These are phyloP conservation scores for Solanum hybrid DNA, from an alignment of 305 asterid genomes.

Conservation along the genomic window DNA sequence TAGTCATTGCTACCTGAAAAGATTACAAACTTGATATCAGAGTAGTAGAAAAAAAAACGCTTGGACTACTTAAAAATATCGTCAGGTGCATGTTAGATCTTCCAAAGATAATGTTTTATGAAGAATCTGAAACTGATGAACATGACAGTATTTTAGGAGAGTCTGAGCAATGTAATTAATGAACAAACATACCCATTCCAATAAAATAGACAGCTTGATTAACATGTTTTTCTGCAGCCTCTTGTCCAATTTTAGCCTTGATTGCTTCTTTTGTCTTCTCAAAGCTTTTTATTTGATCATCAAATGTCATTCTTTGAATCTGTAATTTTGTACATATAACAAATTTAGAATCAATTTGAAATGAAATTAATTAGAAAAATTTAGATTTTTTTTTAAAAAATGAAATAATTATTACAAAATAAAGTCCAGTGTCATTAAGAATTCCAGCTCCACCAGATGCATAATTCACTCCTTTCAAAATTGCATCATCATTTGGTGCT, in stretches of 20 bases:
- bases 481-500: slow-evolving; percentile 43
- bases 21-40: neutral
- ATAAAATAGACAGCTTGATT: slow-evolving; percentile 52
- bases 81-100: neutral
- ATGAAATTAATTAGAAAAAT: neutral
- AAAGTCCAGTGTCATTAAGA: slow-evolving; percentile 66
- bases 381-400: neutral
- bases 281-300: slow-evolving; percentile 57
- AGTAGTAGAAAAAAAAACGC: neutral
- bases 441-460: slow-evolving; percentile 93
- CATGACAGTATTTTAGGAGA: neutral
- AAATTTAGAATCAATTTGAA: neutral
- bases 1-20: slow-evolving; percentile 77
- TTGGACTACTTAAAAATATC: neutral
- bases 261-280: slow-evolving; percentile 45
- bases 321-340: neutral
- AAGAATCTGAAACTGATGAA: accelerated
- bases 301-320: slow-evolving; percentile 69
- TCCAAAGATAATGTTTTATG: accelerated
- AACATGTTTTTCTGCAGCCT: slow-evolving; percentile 45
- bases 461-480: slow-evolving; percentile 64
- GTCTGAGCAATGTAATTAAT: neutral
- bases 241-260: slow-evolving; percentile 43
- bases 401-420: slow-evolving; percentile 39
- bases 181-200: slow-evolving; percentile 40